Conservation (phyloP, 768 basidiomycete genomes). For the Boletus speciosus region DNA sequence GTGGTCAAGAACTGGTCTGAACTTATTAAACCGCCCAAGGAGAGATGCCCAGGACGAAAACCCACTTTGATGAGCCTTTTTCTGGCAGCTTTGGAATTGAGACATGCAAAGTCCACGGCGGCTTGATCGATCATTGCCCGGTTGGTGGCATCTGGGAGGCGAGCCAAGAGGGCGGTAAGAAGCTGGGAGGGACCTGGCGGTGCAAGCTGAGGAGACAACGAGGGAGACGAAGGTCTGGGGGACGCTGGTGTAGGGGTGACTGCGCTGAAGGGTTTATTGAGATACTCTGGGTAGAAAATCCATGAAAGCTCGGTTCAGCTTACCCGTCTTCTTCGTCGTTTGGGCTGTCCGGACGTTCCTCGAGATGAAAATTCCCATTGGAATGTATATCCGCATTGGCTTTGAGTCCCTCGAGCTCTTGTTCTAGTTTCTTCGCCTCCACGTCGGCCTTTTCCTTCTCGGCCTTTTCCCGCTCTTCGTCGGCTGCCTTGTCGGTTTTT, state of each 20-base stretch:
- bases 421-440: slow-evolving; percentile 72
- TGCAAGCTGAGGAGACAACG: slow-evolving; percentile 65
- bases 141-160: slow-evolving; percentile 93
- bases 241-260: slow-evolving; percentile 68
- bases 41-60: background rate
- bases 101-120: slow-evolving; percentile 91
- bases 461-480: slow-evolving; percentile 44
- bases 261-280: slow-evolving; percentile 36
- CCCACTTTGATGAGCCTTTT: slow-evolving; percentile 84
- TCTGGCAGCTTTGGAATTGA: slow-evolving; percentile 95
- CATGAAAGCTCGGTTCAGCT: slow-evolving; percentile 1
- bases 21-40: slow-evolving; percentile 6
- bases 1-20: slow-evolving; percentile 66
- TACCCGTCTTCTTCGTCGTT: slow-evolving; percentile 32
- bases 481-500: slow-evolving; percentile 38
- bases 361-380: slow-evolving; percentile 19
- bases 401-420: slow-evolving; percentile 66
- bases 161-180: slow-evolving; percentile 83
- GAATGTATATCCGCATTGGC: slow-evolving; percentile 29
- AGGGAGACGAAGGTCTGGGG: slow-evolving; percentile 58
- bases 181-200: slow-evolving; percentile 92
- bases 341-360: slow-evolving; percentile 13
- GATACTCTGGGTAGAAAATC: slow-evolving; percentile 17
- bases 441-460: slow-evolving; percentile 57
- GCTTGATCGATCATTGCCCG: slow-evolving; percentile 86